Evolutionary conservation across 2,329 filamentous ascomycete genomes (phyloP).

Genomic region (Talaromyces sp.): DNA sequence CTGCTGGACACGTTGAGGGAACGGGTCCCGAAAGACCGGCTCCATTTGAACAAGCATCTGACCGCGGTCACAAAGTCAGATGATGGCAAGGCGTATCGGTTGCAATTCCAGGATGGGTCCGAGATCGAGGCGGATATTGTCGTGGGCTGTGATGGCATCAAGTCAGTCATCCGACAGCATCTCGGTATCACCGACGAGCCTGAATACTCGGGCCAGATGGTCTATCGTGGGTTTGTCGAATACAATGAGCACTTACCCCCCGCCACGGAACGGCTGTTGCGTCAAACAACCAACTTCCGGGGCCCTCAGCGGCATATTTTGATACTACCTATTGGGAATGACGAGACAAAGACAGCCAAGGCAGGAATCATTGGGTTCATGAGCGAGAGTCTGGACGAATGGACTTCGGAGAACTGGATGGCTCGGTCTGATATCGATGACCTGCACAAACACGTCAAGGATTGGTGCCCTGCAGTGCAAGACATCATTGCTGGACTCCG

Average conservation of each 20-base stretch:
- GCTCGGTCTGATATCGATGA: conserved; percentile 28
- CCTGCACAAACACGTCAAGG: conserved; percentile 28
- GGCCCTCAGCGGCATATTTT: conserved; percentile 29
- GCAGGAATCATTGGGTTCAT: conserved; percentile 35
- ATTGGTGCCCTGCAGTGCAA: conserved; percentile 30
- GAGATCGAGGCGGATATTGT: conserved; percentile 13
- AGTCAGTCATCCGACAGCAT: conserved; percentile 16
- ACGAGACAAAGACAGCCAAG: conserved; percentile 26
- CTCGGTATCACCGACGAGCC: conserved; percentile 25
- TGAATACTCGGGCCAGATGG: conserved; percentile 33
- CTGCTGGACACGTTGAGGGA: conserved; percentile 33
- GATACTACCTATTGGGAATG: conserved; percentile 34
- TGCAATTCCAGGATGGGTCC: conserved; percentile 13
- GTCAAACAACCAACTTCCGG: conserved; percentile 32
- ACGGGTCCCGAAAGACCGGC: conserved; percentile 21
- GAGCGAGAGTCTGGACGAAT: conserved; percentile 31
- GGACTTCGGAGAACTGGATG: conserved; percentile 34
- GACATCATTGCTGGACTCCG: conserved; percentile 28
- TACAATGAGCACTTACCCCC: conserved; percentile 26
- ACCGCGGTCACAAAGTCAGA: background rate
- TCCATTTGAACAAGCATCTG: conserved; percentile 23
- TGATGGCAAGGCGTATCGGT: conserved; percentile 1
- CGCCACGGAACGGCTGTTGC: conserved; percentile 25
- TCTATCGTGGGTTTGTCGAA: conserved; percentile 33
- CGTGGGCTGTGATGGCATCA: conserved; percentile 18